Percentiles rank a stretch among this genome's conserved stretches.
phyloP scores from a whole-genome alignment of 345 rosid species.

The Cardiospermum halicacabum region DNA sequence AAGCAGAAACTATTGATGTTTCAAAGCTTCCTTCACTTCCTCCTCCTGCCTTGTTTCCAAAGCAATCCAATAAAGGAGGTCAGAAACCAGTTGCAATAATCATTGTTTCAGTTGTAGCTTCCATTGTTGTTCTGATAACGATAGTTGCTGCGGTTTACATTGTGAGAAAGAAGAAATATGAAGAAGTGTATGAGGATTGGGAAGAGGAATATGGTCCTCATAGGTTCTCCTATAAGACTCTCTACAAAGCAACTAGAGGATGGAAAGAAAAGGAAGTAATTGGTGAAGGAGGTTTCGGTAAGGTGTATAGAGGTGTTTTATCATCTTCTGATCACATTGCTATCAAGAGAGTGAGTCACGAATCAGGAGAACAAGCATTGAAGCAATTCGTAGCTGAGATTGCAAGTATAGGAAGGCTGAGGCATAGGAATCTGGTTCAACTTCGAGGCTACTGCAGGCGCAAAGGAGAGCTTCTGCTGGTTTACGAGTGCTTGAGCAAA shows the following conservation, averaged over 20 bases:
- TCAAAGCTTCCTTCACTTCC: constrained; percentile 54
- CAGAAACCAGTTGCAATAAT: constrained; percentile 11
- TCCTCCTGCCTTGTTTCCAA: constrained; percentile 48
- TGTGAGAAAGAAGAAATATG: constrained; percentile 39
- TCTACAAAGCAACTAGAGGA: constrained; percentile 55
- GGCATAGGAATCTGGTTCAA: constrained; percentile 36
- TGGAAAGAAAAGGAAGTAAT: constrained; percentile 44
- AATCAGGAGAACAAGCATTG: constrained; percentile 46
- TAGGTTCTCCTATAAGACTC: constrained; percentile 48
- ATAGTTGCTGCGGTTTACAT: constrained; percentile 19
- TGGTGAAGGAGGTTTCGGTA: constrained; percentile 50
- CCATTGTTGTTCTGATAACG: constrained; percentile 12
- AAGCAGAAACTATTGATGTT: constrained; percentile 33
- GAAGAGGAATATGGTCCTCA: constrained; percentile 53
- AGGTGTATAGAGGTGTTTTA: constrained; percentile 48
- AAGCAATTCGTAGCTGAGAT: constrained; percentile 29
- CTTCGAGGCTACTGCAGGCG: constrained; percentile 38
- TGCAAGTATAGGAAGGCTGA: constrained; percentile 22
- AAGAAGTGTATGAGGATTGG: constrained; percentile 64
- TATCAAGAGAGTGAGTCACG: constrained; percentile 45
- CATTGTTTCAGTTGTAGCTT: constrained; percentile 15
- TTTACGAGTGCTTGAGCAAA: constrained; percentile 44
- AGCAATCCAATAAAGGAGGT: not conserved
- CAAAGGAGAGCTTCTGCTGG: constrained; percentile 36
- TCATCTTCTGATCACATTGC: constrained; percentile 42